Conservation (phyloP, 768 basidiomycete species). For the Scleroderma bovista region DNA sequence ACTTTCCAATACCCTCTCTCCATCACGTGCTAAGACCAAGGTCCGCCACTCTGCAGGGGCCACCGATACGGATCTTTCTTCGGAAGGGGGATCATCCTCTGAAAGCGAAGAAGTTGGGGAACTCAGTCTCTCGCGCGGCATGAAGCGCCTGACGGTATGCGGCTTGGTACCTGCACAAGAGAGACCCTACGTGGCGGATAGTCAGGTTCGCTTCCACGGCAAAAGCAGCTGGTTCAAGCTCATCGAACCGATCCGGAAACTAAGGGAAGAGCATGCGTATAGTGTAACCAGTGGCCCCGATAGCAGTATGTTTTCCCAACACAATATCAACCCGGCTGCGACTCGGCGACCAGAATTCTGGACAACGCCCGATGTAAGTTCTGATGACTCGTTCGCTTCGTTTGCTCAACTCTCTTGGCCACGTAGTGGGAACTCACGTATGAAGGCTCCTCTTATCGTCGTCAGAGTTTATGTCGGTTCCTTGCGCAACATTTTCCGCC, state of each 20-base stretch:
- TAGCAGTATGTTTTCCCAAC: constrained; percentile 9
- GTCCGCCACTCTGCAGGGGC: constrained; percentile 15
- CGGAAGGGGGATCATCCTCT: constrained; percentile 25
- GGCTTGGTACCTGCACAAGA: constrained; percentile 35
- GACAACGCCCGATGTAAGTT: constrained; percentile 50
- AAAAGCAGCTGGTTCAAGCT: constrained; percentile 54
- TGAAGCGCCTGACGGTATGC: constrained; percentile 33
- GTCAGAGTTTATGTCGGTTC: constrained; percentile 25
- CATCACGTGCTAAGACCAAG: constrained; percentile 5
- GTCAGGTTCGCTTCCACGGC: constrained; percentile 53
- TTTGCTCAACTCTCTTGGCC: no score
- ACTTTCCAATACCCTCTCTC: constrained; percentile 4
- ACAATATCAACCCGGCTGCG: constrained; percentile 18
- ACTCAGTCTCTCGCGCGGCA: constrained; percentile 34
- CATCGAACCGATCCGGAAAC: constrained; percentile 47
- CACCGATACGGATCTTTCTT: constrained; percentile 25
- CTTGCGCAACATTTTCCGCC: constrained; percentile 54
- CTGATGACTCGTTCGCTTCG: not conserved
- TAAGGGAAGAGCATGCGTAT: constrained; percentile 46
- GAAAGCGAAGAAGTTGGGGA: constrained; percentile 35
- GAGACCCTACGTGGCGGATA: constrained; percentile 27
- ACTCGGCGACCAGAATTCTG: constrained; percentile 47
- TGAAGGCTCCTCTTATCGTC: constrained; percentile 37
- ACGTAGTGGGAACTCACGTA: constrained; percentile 55
- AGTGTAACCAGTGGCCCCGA: constrained; percentile 25